Conservation (phyloP, 331 rosid genomes). For the Malus hybrid region DNA sequence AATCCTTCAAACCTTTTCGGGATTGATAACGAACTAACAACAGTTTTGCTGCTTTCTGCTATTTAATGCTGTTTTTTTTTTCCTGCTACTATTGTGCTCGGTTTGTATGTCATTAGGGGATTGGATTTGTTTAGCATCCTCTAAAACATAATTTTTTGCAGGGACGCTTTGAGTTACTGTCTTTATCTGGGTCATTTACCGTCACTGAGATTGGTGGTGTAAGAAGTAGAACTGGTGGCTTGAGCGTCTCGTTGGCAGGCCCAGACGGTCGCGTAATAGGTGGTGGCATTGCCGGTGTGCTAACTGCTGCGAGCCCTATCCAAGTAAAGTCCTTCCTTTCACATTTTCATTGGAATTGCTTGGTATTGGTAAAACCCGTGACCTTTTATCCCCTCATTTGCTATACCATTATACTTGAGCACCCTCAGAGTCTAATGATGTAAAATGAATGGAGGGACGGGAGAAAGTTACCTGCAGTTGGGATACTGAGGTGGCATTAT, state of each 20-base stretch:
- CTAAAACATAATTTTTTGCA: conserved; percentile 27
- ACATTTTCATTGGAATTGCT: background rate
- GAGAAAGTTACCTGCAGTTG: no score
- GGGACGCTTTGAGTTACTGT: conserved; percentile 85
- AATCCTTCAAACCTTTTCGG: background rate
- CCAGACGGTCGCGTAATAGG: conserved; percentile 75
- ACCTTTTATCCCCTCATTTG: background rate
- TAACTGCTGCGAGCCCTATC: conserved; percentile 71
- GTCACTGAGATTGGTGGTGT: conserved; percentile 26
- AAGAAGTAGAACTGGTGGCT: conserved; percentile 49
- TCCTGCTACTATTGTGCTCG: background rate
- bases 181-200: conserved; percentile 67
- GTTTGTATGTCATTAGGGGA: background rate
- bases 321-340: conserved; percentile 34
- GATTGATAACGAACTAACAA: background rate
- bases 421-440: background rate
- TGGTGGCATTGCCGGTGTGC: conserved; percentile 69
- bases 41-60: background rate
- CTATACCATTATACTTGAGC: background rate
- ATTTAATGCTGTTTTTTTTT: background rate
- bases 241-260: conserved; percentile 71
- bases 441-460: no score
- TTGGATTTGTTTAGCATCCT: background rate
- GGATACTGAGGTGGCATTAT: no score
- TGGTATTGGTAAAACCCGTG: background rate